Conservation (phyloP, 2,329 filamentous ascomycete genomes). For the Cordyceps militaris region DNA sequence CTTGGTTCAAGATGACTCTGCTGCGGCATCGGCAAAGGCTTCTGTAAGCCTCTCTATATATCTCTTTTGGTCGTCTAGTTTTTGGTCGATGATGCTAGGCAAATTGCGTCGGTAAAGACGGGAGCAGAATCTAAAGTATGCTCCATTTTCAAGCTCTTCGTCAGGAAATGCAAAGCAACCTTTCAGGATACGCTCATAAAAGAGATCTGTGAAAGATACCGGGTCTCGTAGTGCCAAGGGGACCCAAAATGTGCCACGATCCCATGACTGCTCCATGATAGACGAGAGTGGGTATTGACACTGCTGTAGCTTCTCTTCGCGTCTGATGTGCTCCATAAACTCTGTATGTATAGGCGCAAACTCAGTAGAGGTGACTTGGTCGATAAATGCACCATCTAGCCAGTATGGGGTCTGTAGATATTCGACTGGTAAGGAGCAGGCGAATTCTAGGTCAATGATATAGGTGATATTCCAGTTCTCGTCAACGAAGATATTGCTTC, state of each 20-base stretch:
- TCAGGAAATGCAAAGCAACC: background rate
- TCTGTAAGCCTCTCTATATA: background rate
- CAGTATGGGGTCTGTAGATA: background rate
- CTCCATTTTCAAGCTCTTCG: background rate
- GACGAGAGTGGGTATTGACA: background rate
- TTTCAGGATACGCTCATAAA: background rate
- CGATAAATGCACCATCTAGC: background rate
- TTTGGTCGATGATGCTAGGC: background rate
- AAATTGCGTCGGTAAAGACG: background rate
- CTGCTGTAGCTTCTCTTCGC: background rate
- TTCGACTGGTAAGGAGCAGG: background rate
- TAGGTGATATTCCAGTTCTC: background rate
- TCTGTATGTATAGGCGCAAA: background rate
- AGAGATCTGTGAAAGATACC: background rate
- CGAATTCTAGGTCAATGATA: background rate
- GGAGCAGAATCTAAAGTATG: background rate
- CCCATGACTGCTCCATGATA: background rate
- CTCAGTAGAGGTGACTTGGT: background rate
- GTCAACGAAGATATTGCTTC: background rate
- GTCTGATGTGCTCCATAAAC: background rate
- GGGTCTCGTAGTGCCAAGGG: background rate
- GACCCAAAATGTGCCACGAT: background rate
- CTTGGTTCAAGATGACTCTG: background rate
- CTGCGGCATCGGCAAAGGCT: background rate
- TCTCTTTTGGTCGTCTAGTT: background rate